A percentile compares a stretch with the other conserved stretches of the same genome.
Conservation (phyloP, 345 rosid genomes). For the Acer yangbiense region DNA sequence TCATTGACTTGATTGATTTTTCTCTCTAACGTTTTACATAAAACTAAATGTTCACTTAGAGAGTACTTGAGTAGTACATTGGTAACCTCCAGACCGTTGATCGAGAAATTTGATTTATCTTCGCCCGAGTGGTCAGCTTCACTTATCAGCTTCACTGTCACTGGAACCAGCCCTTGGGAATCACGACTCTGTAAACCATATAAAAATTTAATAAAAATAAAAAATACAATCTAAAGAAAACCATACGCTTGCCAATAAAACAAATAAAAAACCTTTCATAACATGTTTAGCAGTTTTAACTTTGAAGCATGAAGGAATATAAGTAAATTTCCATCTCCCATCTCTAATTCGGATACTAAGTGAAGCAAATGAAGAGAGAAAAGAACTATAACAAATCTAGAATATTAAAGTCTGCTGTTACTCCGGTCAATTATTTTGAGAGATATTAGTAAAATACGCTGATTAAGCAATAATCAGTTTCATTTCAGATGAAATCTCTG, state of each 20-base stretch:
- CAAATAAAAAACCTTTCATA: background rate
- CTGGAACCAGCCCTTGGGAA: constrained; percentile 65
- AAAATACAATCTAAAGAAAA: background rate
- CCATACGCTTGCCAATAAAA: background rate
- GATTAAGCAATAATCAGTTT: background rate
- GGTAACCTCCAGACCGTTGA: constrained; percentile 65
- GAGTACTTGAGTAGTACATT: constrained; percentile 37
- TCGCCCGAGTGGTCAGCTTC: constrained; percentile 73
- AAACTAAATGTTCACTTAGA: background rate
- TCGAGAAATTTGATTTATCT: constrained; percentile 68
- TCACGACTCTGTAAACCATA: constrained; percentile 55
- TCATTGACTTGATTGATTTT: background rate
- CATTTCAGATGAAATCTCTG: background rate
- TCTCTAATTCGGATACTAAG: too few relatives aligned
- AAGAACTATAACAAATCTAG: background rate
- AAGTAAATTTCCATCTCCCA: too few relatives aligned
- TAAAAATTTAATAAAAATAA: background rate
- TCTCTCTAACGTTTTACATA: background rate
- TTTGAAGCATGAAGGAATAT: background rate
- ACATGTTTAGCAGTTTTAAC: background rate
- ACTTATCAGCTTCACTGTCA: constrained; percentile 85
- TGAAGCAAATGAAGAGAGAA: background rate
- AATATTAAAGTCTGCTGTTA: background rate
- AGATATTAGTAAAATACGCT: too few relatives aligned
- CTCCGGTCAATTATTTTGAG: too few relatives aligned